Conservation (phyloP, 768 basidiomycete species). For the Kwoniella europaea region DNA sequence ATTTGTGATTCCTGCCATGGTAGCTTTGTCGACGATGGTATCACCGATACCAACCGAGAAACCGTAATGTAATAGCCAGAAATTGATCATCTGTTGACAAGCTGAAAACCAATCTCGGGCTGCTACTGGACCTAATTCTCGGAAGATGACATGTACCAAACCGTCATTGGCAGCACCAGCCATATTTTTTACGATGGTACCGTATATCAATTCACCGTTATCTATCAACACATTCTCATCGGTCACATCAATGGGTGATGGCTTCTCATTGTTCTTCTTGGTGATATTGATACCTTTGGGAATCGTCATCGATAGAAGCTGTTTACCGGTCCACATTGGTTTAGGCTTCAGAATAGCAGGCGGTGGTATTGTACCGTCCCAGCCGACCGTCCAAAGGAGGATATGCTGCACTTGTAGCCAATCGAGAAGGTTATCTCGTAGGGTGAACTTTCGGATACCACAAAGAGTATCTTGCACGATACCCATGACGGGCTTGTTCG, state of each 20-base stretch:
- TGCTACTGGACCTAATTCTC: slow-evolving; percentile 93
- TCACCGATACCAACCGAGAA: slow-evolving; percentile 99
- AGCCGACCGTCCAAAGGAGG: slow-evolving; percentile 94
- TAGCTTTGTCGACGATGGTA: slow-evolving; percentile 87
- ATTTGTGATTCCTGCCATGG: slow-evolving; percentile 83
- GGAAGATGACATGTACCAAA: slow-evolving; percentile 93
- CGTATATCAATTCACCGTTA: slow-evolving; percentile 93
- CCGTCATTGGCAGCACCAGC: slow-evolving; percentile 90
- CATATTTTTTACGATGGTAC: slow-evolving; percentile 98
- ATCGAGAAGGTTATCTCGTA: slow-evolving; percentile 93
- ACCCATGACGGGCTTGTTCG: slow-evolving; percentile 99
- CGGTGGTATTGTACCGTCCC: slow-evolving; percentile 90
- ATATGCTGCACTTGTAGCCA: slow-evolving; percentile 97
- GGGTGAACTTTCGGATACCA: slow-evolving; percentile 94
- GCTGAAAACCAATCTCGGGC: slow-evolving; percentile 90
- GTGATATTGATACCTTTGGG: slow-evolving; percentile 87
- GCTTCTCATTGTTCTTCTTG: slow-evolving; percentile 64
- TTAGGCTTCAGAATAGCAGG: slow-evolving; percentile 96
- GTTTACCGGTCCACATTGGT: slow-evolving; percentile 97
- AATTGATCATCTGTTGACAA: slow-evolving; percentile 93
- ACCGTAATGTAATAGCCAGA: slow-evolving; percentile 97
- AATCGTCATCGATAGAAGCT: slow-evolving; percentile 87
- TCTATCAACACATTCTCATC: slow-evolving; percentile 97
- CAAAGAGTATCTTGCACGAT: slow-evolving; percentile 99
- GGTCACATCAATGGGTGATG: slow-evolving; percentile 80